A percentile compares a stretch with the other conserved stretches of the same genome.
phyloP scores from a whole-genome alignment of 768 basidiomycete species.

The Chiua virens region DNA sequence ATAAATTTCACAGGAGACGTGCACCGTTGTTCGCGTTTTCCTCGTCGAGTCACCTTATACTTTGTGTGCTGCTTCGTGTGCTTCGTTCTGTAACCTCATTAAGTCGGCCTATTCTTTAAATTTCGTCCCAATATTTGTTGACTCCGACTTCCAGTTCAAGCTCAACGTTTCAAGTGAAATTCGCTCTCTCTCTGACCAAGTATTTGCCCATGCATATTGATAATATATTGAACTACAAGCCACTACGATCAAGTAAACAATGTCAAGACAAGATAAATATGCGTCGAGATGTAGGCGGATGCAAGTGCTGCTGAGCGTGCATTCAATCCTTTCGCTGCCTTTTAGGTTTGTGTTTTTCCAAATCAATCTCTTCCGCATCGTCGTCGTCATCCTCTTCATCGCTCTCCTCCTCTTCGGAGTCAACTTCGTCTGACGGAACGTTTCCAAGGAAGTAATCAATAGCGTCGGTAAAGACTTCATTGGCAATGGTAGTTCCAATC shows the following conservation, averaged over 20 bases:
- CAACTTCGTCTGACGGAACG: constrained; percentile 55
- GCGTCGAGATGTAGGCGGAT: constrained; percentile 10
- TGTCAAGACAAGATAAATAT: constrained; percentile 29
- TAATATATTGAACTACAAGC: constrained; percentile 1
- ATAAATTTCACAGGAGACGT: too few species aligned
- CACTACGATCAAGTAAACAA: constrained; percentile 7
- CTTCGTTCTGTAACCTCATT: too few species aligned
- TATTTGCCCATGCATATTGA: not conserved
- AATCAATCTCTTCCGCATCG: constrained; percentile 82
- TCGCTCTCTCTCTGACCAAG: not conserved
- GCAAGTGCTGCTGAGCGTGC: constrained; percentile 11
- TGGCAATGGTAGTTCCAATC: constrained; percentile 72
- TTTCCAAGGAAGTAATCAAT: constrained; percentile 82
- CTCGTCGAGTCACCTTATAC: too few species aligned
- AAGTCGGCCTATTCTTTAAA: too few species aligned
- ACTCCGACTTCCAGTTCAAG: too few species aligned
- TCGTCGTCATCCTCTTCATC: constrained; percentile 78
- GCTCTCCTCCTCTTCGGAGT: constrained; percentile 65
- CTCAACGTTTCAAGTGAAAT: too few species aligned
- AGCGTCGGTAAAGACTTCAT: constrained; percentile 78
- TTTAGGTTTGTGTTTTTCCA: constrained; percentile 80
- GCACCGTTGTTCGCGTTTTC: too few species aligned
- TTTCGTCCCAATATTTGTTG: too few species aligned
- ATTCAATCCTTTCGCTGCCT: constrained; percentile 53
- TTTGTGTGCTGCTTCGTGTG: too few species aligned